These are phyloP conservation scores for Chaetomiaceae sp. DNA, from an alignment of 2,329 filamentous ascomycete species.

Conservation along the genomic window DNA sequence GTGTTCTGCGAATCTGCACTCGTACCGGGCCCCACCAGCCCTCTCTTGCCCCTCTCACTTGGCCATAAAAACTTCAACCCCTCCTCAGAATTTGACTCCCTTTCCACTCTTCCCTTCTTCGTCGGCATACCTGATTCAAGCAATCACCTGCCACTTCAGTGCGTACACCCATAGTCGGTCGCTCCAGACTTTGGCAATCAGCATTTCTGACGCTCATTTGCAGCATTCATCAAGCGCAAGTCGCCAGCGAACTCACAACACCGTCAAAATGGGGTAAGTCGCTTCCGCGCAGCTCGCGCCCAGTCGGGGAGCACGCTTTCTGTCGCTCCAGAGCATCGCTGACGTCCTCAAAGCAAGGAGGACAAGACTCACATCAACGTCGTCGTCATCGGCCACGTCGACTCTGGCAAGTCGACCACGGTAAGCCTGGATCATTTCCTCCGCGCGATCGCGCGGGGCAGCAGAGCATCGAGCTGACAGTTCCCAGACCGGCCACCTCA, in stretches of 20 bases:
- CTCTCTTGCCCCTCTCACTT: conserved; percentile 24
- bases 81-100: conserved; percentile 22
- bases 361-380: conserved; percentile 93
- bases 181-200: conserved; percentile 1
- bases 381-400: conserved; percentile 67
- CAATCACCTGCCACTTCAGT: conserved; percentile 30
- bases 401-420: conserved; percentile 98
- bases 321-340: conserved; percentile 11
- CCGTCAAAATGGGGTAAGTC: conserved; percentile 29
- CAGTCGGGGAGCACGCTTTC: neutral
- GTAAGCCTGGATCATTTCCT: conserved; percentile 59
- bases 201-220: conserved; percentile 13
- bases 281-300: neutral
- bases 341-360: conserved; percentile 66
- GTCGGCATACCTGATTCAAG: conserved; percentile 31
- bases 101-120: conserved; percentile 26
- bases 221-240: conserved; percentile 21
- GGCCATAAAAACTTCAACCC: conserved; percentile 28
- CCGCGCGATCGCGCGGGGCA: neutral
- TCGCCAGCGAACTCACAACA: conserved; percentile 21
- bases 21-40: conserved; percentile 20
- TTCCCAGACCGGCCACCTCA: conserved; percentile 73
- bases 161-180: conserved; percentile 12
- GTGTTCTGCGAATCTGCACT: conserved; percentile 8
- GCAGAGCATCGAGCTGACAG: conserved; percentile 11